Conservation (phyloP, 2,329 filamentous ascomycete species). For the Trichoderma sp. region DNA sequence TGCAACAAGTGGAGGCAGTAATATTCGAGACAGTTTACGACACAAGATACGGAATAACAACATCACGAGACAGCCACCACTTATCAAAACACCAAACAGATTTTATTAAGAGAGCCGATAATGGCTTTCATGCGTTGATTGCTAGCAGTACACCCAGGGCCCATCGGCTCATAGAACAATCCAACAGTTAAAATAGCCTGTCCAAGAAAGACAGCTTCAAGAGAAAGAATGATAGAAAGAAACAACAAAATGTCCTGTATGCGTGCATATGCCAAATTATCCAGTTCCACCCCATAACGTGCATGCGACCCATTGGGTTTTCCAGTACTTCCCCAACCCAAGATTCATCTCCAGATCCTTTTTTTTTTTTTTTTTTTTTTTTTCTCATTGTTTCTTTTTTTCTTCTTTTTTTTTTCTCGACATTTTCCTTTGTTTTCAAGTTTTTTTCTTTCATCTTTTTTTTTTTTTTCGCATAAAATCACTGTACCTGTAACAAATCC, state of each 20-base stretch:
- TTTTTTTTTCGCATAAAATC: neutral
- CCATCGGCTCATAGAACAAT: neutral
- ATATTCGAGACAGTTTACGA: neutral
- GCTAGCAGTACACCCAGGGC: neutral
- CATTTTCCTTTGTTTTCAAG: neutral
- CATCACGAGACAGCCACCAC: neutral
- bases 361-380: neutral
- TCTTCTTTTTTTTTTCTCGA: neutral
- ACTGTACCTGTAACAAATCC: neutral
- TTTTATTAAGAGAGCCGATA: neutral
- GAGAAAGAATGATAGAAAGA: neutral
- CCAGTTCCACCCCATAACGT: neutral
- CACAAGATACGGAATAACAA: neutral
- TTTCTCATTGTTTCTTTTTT: neutral
- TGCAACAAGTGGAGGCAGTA: neutral
- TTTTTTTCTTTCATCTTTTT: neutral
- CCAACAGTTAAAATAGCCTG: neutral
- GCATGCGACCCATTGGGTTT: neutral
- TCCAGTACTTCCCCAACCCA: neutral
- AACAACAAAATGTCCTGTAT: neutral
- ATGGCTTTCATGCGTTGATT: neutral
- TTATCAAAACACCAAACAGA: neutral
- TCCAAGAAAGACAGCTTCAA: neutral
- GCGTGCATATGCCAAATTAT: neutral
- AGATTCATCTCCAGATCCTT: neutral